Evolutionary conservation across 257 asterid species (phyloP).

Genomic region (Penstemon barbatus): DNA sequence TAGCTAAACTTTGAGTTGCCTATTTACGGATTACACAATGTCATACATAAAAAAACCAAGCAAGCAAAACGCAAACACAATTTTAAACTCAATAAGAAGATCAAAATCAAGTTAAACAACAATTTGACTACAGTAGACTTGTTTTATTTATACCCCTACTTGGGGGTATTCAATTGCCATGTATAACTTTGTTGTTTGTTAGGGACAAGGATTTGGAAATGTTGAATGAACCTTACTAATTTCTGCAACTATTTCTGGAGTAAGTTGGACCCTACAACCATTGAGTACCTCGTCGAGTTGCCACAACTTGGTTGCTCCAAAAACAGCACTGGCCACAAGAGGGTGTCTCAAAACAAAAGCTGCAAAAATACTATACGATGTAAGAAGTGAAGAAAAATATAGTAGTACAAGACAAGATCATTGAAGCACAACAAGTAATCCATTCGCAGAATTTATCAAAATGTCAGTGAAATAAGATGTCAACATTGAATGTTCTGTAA

Average conservation of each 20-base stretch:
- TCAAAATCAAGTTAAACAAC: too few species aligned
- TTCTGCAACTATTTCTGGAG: constrained; percentile 57
- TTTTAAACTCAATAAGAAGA: too few species aligned
- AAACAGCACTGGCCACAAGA: constrained; percentile 68
- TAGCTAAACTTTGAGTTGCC: too few species aligned
- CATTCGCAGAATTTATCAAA: neutral
- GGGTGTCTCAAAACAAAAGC: constrained; percentile 84
- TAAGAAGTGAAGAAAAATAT: constrained; percentile 4
- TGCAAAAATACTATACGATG: constrained; percentile 32
- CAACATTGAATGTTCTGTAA: constrained; percentile 3
- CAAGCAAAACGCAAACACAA: too few species aligned
- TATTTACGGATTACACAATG: too few species aligned
- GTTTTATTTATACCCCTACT: too few species aligned
- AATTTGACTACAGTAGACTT: too few species aligned
- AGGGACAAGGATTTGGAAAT: constrained; percentile 76
- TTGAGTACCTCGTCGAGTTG: constrained; percentile 69
- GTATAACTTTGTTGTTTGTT: constrained; percentile 16
- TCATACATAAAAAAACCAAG: too few species aligned
- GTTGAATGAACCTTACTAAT: constrained; percentile 59
- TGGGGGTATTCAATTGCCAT: too few species aligned
- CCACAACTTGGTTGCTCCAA: constrained; percentile 85
- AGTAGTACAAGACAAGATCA: neutral
- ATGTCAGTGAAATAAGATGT: neutral
- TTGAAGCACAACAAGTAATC: constrained; percentile 10
- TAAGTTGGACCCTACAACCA: constrained; percentile 59